Evolutionary conservation across 192 early-diverging fungal species (phyloP).

Genomic region (Coemansia reversa): DNA sequence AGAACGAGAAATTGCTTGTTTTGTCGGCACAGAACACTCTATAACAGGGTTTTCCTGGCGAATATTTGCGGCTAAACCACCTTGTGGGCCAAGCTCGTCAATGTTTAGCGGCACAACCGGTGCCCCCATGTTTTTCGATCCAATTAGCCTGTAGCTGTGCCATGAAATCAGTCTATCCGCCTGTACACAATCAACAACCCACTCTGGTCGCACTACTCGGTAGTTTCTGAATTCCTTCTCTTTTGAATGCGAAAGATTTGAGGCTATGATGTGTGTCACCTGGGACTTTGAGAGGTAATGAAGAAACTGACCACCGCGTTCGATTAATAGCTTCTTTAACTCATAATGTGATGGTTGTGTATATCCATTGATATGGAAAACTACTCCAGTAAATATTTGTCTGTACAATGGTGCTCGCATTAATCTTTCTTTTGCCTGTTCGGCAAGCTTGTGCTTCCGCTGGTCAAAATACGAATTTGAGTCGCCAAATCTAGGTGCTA

Average conservation of each 20-base stretch:
- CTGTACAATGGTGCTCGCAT: slow-evolving; percentile 11
- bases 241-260: slow-evolving; percentile 64
- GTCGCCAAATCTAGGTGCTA: slow-evolving; percentile 32
- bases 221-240: slow-evolving; percentile 65
- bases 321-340: slow-evolving; percentile 55
- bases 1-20: background rate
- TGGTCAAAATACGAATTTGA: slow-evolving; percentile 35
- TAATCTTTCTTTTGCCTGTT: slow-evolving; percentile 33
- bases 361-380: slow-evolving; percentile 70
- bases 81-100: background rate
- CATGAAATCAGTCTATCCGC: slow-evolving; percentile 61
- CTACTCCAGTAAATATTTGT: slow-evolving; percentile 39
- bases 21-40: background rate
- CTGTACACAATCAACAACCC: slow-evolving; percentile 73
- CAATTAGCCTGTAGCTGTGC: slow-evolving; percentile 54
- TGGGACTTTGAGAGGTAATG: slow-evolving; percentile 59
- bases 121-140: background rate
- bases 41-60: background rate
- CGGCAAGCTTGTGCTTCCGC: slow-evolving; percentile 44
- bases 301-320: slow-evolving; percentile 57
- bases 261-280: slow-evolving; percentile 69
- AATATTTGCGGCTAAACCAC: background rate
- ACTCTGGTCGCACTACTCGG: slow-evolving; percentile 68
- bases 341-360: slow-evolving; percentile 60
- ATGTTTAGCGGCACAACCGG: background rate